These are phyloP conservation scores for Chenopodium formosanum DNA, from an alignment of 148 eudicot genomes.

Conservation along the genomic window DNA sequence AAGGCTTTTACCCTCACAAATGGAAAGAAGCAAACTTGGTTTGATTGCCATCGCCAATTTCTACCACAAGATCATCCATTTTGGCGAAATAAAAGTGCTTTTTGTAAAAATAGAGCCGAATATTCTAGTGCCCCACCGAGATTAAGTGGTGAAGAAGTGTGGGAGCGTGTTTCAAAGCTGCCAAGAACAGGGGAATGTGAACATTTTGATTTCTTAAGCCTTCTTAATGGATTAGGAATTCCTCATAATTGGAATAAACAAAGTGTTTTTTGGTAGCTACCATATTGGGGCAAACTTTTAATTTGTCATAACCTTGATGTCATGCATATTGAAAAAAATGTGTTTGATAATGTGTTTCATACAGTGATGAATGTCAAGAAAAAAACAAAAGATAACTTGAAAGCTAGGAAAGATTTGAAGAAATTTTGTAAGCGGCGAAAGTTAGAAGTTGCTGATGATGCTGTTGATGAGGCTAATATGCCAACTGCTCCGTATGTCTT, in stretches of 20 bases:
- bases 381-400: too few relatives aligned
- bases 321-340: neutral
- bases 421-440: too few relatives aligned
- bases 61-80: slow-evolving; percentile 1
- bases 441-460: too few relatives aligned
- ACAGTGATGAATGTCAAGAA: too few relatives aligned
- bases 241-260: slow-evolving; percentile 1
- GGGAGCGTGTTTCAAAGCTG: neutral
- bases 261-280: slow-evolving; percentile 17
- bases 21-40: neutral
- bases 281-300: neutral
- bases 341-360: too few relatives aligned
- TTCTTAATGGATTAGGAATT: neutral
- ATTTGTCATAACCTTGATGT: neutral
- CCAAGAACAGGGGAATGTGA: neutral
- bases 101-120: neutral
- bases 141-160: neutral
- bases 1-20: neutral
- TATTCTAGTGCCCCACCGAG: neutral
- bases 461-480: too few relatives aligned
- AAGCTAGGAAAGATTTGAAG: too few relatives aligned
- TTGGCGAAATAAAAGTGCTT: neutral
- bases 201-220: too few relatives aligned
- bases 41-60: neutral
- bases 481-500: too few relatives aligned